A percentile compares a stretch with the other conserved stretches of the same genome.
Conservation (phyloP, 2,329 filamentous ascomycete species). For the Chrysoporthe austroafricana region DNA sequence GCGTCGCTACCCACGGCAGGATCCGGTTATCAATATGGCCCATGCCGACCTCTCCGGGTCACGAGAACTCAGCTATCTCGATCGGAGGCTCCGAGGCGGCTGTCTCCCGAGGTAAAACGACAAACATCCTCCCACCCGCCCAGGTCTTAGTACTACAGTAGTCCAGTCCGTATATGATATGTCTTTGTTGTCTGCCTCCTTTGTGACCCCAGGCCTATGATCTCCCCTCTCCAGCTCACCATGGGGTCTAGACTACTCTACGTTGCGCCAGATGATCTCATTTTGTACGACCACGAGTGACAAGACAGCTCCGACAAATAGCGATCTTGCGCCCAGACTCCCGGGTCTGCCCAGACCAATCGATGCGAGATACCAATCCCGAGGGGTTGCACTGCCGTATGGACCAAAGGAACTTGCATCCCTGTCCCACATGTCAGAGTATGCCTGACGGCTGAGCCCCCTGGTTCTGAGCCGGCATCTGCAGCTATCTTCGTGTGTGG, state of each 20-base stretch:
- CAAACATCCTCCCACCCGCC: conserved; percentile 21
- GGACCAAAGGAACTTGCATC: not conserved
- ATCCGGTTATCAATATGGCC: conserved; percentile 9
- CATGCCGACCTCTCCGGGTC: not conserved
- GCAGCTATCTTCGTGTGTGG: not conserved
- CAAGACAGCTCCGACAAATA: conserved; percentile 5
- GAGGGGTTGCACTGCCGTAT: conserved; percentile 9
- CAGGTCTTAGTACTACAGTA: not conserved
- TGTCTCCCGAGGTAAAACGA: conserved; percentile 21
- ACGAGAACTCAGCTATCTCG: not conserved
- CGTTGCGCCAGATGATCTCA: conserved; percentile 3
- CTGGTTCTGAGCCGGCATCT: not conserved
- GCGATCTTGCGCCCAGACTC: conserved; percentile 20
- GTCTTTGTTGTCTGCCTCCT: not conserved
- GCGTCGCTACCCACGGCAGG: conserved; percentile 10
- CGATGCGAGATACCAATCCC: not conserved
- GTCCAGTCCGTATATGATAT: not conserved
- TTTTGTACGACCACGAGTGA: conserved; percentile 2
- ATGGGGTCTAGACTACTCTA: conserved; percentile 2
- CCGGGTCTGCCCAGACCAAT: conserved; percentile 18
- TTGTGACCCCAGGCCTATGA: not conserved
- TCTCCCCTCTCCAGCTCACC: not conserved
- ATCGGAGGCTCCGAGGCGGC: not conserved
- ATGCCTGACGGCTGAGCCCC: not conserved
- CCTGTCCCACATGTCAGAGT: not conserved